phyloP scores from a whole-genome alignment of 2,329 filamentous ascomycete genomes.

The Ophiostoma novo-ulmi region DNA sequence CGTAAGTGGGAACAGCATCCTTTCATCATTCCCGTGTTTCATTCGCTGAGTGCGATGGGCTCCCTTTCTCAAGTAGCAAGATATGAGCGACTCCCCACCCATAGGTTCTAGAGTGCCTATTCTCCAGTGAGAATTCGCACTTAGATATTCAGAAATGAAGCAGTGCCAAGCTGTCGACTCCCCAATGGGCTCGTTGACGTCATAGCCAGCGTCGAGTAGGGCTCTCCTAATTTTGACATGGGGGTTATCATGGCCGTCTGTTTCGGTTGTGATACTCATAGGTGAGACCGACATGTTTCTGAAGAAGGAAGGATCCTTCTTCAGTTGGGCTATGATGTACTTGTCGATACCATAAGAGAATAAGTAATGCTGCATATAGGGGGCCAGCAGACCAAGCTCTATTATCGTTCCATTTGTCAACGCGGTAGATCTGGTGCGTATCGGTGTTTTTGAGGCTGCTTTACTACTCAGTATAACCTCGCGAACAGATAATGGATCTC shows the following conservation, averaged over 20 bases:
- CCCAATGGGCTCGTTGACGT: neutral
- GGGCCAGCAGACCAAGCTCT: neutral
- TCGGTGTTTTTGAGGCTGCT: neutral
- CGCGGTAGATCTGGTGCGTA: neutral
- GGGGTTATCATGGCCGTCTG: rapidly evolving
- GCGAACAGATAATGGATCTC: neutral
- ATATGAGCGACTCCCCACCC: neutral
- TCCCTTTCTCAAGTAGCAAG: neutral
- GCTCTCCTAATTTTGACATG: neutral
- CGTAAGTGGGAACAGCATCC: neutral
- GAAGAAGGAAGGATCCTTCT: neutral
- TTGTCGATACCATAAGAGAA: neutral
- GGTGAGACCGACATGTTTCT: neutral
- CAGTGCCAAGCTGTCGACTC: neutral
- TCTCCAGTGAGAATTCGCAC: too few species aligned
- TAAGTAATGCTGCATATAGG: neutral
- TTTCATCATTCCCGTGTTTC: too few species aligned
- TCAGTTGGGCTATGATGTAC: neutral
- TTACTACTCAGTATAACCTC: rapidly evolving
- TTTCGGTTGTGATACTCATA: neutral
- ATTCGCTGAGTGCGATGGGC: neutral
- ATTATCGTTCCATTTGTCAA: neutral
- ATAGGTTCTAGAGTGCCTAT: too few species aligned
- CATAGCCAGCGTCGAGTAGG: neutral
- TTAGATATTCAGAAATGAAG: neutral